Percentiles rank a stretch among this genome's conserved stretches.
Conservation (phyloP, 2,329 filamentous ascomycete genomes). For the Alternaria triticimaculans region DNA sequence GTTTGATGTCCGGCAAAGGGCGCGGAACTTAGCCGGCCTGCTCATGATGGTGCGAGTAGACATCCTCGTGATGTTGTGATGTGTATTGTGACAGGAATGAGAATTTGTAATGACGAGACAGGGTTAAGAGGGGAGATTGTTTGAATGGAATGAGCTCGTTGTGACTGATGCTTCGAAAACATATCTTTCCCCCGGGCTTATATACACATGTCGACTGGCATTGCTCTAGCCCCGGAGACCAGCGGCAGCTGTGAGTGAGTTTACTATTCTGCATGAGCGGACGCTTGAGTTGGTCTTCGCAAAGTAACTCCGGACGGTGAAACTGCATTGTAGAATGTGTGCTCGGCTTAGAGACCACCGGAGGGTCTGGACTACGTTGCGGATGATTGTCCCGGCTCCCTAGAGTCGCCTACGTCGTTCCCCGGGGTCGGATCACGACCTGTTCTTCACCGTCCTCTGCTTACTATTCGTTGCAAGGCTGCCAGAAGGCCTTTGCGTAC, state of each 20-base stretch:
- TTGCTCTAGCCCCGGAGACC: neutral
- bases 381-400: neutral
- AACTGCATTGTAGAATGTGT: neutral
- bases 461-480: neutral
- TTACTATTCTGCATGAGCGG: neutral
- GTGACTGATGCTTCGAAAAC: neutral
- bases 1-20: neutral
- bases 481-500: neutral
- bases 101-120: too few species aligned
- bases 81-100: neutral
- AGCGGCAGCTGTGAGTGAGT: neutral
- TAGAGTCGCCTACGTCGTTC: neutral
- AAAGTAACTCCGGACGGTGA: neutral
- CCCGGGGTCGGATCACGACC: neutral
- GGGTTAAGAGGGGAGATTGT: neutral
- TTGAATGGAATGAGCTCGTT: neutral
- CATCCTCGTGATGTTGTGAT: neutral
- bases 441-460: neutral
- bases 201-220: constrained; percentile 1
- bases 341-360: neutral
- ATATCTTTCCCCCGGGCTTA: neutral
- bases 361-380: neutral
- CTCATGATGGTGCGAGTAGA: constrained; percentile 2
- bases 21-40: neutral
- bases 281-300: neutral